A percentile compares a stretch with the other conserved stretches of the same genome.
Evolutionary conservation across 73 alveolate species (phyloP).

Genomic region (Tetrahymena malaccensis): DNA sequence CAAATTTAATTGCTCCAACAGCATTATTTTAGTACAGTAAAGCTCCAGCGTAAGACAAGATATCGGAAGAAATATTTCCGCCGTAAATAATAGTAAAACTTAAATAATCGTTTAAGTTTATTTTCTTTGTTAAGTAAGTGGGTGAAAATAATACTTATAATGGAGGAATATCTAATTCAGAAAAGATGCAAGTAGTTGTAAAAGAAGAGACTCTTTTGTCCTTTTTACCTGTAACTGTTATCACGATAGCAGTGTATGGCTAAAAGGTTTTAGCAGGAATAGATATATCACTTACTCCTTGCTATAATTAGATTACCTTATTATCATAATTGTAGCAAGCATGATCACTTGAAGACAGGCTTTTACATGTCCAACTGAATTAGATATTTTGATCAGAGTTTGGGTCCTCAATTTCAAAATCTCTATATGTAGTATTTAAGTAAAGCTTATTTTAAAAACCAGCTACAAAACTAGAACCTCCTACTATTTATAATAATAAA

Average conservation of each 20-base stretch:
- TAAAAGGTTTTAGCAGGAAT: not conserved
- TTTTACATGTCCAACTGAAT: not conserved
- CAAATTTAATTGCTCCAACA: not conserved
- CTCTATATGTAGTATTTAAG: not conserved
- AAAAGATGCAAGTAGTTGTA: not conserved
- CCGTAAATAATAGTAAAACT: not conserved
- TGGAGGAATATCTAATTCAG: not conserved
- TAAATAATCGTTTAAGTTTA: not conserved
- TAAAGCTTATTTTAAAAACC: not conserved
- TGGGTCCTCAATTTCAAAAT: not conserved
- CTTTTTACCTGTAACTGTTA: not conserved
- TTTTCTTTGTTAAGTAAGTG: not conserved
- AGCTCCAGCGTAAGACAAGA: too few species aligned
- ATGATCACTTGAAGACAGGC: not conserved
- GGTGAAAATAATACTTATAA: not conserved
- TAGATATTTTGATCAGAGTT: not conserved
- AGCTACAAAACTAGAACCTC: not conserved
- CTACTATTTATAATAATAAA: not conserved
- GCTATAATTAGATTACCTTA: not conserved
- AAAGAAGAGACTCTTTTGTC: not conserved
- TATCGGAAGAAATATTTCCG: not conserved
- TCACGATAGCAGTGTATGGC: not conserved
- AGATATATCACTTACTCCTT: not conserved
- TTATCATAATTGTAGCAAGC: not conserved
- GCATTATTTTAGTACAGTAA: not conserved